Evolutionary conservation across 441 rosid species (phyloP), one percentile per base, ranked within the genome.

Genomic region (Erodium trifolium): DNA sequence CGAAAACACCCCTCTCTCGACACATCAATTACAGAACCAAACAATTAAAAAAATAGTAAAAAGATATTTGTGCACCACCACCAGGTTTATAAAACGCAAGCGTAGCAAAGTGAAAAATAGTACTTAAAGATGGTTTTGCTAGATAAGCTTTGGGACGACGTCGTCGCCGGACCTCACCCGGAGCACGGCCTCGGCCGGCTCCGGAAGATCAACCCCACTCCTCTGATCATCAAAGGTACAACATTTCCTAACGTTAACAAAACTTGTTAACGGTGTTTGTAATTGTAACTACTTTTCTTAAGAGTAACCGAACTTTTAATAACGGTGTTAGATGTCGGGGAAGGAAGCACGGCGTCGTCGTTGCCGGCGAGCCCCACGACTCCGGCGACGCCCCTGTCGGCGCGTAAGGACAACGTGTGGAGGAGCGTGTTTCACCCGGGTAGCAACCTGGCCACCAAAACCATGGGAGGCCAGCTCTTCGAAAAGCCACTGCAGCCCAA

Each of bases 341-440:
- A 72, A 39, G 59, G 76, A 14, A 81, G 77, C 77, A 76, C 88
- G 13, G 57, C 80, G 3, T 87, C 91, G 0, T 72, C 35, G 53
- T 78, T 83, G 31, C 98, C 97, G 0, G 67, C 80, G 17, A 90
- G 95, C 0, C 98, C 98, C 11, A 75, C 62, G 35, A 90, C 96
- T 8, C 96, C 91, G 2, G 67, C 79, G 43, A 82, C 87, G 3
- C 96, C 91, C 12, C 67, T 59, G 35, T 82, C 90, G 4, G 89
- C 78, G 0, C 88, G 85, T 47, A 93, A 79, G 76, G 94, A 89
- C 4, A 93, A 91, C 85, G 97, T 93, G 64, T 91, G 99, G 97
- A 86, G 99, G 84, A 91, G 96, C 74, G 97, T 93, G 55, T 93
- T 93, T 79, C 70, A 93, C 77, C 98, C 98, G 0, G 98, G 98